Evolutionary conservation across 495 filamentous ascomycete genomes (phyloP), one percentile per base, ranked within the genome.

Genomic region (Podospora fimiseda): DNA sequence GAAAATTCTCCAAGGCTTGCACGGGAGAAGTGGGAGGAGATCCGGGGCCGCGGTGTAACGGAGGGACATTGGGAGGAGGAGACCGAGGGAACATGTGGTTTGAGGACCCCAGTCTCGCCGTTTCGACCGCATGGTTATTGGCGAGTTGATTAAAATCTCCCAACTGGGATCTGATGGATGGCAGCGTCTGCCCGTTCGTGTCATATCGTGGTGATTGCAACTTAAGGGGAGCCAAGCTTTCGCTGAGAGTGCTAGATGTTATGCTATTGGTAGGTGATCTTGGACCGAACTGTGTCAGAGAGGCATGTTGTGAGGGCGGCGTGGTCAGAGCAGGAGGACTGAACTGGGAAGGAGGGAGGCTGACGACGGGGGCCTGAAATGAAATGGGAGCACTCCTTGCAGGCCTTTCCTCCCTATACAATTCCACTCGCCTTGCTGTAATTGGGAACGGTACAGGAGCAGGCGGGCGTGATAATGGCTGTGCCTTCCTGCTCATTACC

Each of bases 121-220:
- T 57, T 45, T 57, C 60, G 1, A 37, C 44, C 11, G 13, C 45
- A 68, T 92, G 55, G 81, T 92, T 22, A 72, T 90, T 55, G 84
- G 88, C 60, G 71, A 89, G 53, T 66, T 84, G 53, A 77, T 78
- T 45, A 2, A 70, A 43, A 33, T 73, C 69, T 23, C 67, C 64
- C 8, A 78, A 46, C 27, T 65, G 59, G n/a, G 68, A 61, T 19
- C 63, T 62, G 44, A 80, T 77, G 6, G 76, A 74, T 1, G 76
- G 76, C 11, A 80, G 55, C 14, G 67, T 68, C 54, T 69, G 70
- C 18, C 60, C 69, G 40, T 68, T 71, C 20, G 61, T 55, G 15
- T 73, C 70, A 38, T 69, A 73, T 54, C 73, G 65, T 8, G 75
- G 73, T 8, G 75, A 78, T 22, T 62, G 56, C 21, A 70, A 60